Percentiles rank a stretch among this genome's conserved stretches.
Conservation (phyloP, 305 asterid genomes). For the Ajuga reptans region DNA sequence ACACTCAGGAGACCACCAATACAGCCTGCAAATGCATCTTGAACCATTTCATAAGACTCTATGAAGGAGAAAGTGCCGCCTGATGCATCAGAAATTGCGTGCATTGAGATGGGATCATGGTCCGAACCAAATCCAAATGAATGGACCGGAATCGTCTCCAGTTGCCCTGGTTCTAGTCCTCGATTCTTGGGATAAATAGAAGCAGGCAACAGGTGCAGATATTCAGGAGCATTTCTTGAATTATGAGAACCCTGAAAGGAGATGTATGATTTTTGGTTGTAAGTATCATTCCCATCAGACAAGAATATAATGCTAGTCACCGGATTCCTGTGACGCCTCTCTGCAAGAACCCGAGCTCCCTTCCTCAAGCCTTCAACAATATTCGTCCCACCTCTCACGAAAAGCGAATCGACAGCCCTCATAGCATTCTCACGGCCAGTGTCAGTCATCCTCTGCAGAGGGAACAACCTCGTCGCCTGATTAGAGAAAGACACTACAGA, state of each 20-base stretch:
- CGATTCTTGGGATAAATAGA: constrained; percentile 23
- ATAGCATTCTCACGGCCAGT: constrained; percentile 34
- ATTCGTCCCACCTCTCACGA: constrained; percentile 32
- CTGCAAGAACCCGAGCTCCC: constrained; percentile 39
- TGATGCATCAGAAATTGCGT: constrained; percentile 43
- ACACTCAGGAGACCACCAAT: constrained; percentile 55
- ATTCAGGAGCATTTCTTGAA: not conserved
- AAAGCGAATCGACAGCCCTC: constrained; percentile 26
- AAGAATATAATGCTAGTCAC: constrained; percentile 43
- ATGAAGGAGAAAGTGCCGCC: constrained; percentile 54
- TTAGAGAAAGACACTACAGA: constrained; percentile 36
- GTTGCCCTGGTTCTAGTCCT: not conserved
- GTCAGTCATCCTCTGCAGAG: constrained; percentile 38
- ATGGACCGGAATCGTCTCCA: constrained; percentile 34
- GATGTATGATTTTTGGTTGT: not conserved
- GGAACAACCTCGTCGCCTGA: constrained; percentile 27
- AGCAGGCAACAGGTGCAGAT: constrained; percentile 30
- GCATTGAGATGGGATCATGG: constrained; percentile 50
- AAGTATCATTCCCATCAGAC: constrained; percentile 50
- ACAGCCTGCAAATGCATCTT: constrained; percentile 54
- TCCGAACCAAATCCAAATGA: constrained; percentile 56
- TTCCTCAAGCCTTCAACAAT: constrained; percentile 42
- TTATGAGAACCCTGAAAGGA: not conserved
- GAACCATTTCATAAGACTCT: constrained; percentile 40
- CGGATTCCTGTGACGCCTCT: constrained; percentile 31